phyloP scores from a whole-genome alignment of 371 early-diverging fungal species.

The Circinella minor region DNA sequence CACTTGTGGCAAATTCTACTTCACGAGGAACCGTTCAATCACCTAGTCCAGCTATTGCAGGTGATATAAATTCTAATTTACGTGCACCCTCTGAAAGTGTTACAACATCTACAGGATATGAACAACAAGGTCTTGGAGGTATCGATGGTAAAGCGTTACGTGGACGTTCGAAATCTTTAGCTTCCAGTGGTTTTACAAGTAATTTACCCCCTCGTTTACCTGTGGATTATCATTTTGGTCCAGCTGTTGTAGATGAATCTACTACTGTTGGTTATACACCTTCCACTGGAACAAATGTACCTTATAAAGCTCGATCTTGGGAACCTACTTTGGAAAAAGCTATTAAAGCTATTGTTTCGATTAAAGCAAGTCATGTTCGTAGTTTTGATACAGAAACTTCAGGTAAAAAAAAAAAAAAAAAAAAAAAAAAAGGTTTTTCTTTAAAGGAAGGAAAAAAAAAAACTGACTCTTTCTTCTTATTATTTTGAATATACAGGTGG shows the following conservation, averaged over 20 bases:
- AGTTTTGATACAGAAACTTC: slow-evolving; percentile 91
- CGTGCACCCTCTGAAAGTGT: slow-evolving; percentile 27
- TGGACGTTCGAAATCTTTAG: slow-evolving; percentile 52
- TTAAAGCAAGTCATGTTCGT: slow-evolving; percentile 82
- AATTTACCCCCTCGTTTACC: slow-evolving; percentile 34
- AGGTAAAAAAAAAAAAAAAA: slow-evolving; percentile 45
- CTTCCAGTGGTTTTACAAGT: slow-evolving; percentile 32
- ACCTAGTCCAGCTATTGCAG: slow-evolving; percentile 24
- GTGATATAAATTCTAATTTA: slow-evolving; percentile 24
- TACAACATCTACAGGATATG: slow-evolving; percentile 26
- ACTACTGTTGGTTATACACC: background rate
- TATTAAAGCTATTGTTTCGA: slow-evolving; percentile 83
- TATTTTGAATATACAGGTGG: slow-evolving; percentile 35
- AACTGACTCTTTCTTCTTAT: background rate
- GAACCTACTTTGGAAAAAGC: slow-evolving; percentile 75
- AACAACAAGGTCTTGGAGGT: slow-evolving; percentile 24
- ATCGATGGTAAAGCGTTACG: slow-evolving; percentile 30
- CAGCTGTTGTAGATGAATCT: background rate
- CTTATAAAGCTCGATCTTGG: slow-evolving; percentile 63
- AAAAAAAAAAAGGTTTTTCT: too few species aligned
- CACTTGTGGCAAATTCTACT: slow-evolving; percentile 20
- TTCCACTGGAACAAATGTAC: slow-evolving; percentile 27
- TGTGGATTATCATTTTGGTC: slow-evolving; percentile 25
- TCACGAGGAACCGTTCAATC: slow-evolving; percentile 24
- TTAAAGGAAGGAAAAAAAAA: too few species aligned